Conservation (phyloP, 768 basidiomycete species). For the Panus rudis region DNA sequence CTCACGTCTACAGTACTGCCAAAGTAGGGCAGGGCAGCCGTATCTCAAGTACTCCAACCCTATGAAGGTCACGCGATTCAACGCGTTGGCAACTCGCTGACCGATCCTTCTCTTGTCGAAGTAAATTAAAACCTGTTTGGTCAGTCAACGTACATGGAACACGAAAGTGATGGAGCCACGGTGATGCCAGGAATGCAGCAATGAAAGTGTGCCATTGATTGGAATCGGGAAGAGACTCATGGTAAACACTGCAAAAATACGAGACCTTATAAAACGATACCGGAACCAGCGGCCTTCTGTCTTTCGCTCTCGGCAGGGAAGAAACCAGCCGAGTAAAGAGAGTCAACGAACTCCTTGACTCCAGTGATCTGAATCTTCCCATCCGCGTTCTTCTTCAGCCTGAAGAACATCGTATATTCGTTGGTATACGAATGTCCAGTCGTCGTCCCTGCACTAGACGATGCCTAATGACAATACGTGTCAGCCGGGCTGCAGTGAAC, state of each 20-base stretch:
- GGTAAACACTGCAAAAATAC: background rate
- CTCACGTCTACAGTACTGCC: too few relatives aligned
- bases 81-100: too few relatives aligned
- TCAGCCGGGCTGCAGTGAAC: background rate
- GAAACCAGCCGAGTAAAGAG: background rate
- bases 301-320: background rate
- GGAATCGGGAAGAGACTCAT: background rate
- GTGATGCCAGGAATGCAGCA: background rate
- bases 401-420: background rate
- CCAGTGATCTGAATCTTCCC: background rate
- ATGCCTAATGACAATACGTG: too few relatives aligned
- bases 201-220: background rate
- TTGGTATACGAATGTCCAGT: background rate
- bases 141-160: background rate
- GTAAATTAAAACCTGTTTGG: too few relatives aligned
- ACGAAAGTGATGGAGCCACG: background rate
- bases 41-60: too few relatives aligned
- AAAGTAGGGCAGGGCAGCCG: too few relatives aligned
- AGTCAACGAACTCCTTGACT: background rate
- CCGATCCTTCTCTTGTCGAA: too few relatives aligned
- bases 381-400: background rate
- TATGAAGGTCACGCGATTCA: too few relatives aligned
- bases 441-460: background rate
- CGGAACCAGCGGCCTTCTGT: background rate
- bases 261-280: background rate